These are phyloP conservation scores for Bullera alba DNA, from an alignment of 768 basidiomycete species.

Conservation along the genomic window DNA sequence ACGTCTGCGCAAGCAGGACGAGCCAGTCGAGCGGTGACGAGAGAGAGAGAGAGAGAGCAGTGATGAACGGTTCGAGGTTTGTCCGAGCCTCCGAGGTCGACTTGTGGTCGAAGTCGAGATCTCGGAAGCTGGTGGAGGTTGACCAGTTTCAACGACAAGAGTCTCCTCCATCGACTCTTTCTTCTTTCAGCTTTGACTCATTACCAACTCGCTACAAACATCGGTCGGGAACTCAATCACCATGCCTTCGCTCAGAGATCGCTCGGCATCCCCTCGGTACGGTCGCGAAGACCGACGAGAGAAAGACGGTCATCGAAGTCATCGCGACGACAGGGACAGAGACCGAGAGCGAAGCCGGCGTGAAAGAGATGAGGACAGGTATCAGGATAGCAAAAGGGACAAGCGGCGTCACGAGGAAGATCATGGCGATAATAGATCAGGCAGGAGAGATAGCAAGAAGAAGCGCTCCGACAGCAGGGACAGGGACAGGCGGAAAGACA, in stretches of 20 bases:
- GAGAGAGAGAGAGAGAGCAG: no score
- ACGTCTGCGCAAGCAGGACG: no score
- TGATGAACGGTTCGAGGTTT: no score
- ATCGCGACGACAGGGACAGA: neutral
- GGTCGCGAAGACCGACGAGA: neutral
- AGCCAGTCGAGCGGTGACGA: no score
- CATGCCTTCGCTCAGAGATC: neutral
- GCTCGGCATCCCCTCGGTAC: neutral
- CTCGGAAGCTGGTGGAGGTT: no score
- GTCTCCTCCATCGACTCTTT: neutral
- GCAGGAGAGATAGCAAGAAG: no score
- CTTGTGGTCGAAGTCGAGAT: no score
- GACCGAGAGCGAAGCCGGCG: constrained; percentile 8
- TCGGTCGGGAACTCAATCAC: no score
- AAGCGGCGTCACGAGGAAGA: constrained; percentile 1
- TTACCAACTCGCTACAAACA: no score
- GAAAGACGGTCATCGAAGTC: neutral
- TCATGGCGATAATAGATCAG: no score
- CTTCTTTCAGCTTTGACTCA: no score
- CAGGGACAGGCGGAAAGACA: constrained; percentile 7
- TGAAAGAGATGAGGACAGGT: neutral
- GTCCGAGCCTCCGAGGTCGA: no score
- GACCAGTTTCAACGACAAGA: neutral
- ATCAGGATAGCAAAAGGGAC: neutral
- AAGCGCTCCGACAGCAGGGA: constrained; percentile 1